Base-by-base conservation (phyloP, 2,329 filamentous ascomycete species). In the Colletotrichum filicis region DNA sequence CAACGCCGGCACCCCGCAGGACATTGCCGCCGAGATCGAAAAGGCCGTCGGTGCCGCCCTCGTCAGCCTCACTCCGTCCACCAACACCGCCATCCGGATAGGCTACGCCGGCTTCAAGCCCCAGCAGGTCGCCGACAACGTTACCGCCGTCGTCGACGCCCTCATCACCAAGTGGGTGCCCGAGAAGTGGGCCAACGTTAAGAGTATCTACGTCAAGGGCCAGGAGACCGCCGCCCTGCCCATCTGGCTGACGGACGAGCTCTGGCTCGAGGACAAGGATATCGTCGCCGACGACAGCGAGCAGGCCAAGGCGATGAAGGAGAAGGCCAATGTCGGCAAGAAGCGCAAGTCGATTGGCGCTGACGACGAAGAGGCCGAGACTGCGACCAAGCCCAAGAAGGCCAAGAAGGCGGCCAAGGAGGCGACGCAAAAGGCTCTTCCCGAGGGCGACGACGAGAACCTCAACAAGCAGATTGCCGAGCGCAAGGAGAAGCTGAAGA, bases 191-290 rank as follows among this genome's bases (percentile, higher is more conserved):
- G 91, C 90, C 79, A 97, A 96, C 81, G 89, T 98, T 75, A 92
- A 92, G 82, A 90, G 91, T 75, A 86, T 99, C 74, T 95, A 97
- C 83, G 88, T 99, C 87, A 99, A 98, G 88, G 94, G 95, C 3
- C 93, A 94, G 32, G 92, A 94, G 79, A 98, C 96, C 5, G 93
- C 92, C 74, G 93, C 96, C 9, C 88, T 99, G 79, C 97, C 97
- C n/a, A 92, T 99, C 80, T 99, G 95, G 94, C 86, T 98, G 80
- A 94, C 96, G 5, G 93, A 95, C 77, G 95, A 98, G 87, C 87
- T 99, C 75, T 99, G 97, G 95, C 83, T 92, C 19, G 94, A 97
- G 76, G 90, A 92, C 73, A 88, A 91, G 74, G 92, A 94, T 74
- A 90, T 93, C 79, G 91, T 98, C 7, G 85, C 97, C 46, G 85